phyloP scores from a whole-genome alignment of 371 early-diverging fungal genomes.

The Mortierella sp. region DNA sequence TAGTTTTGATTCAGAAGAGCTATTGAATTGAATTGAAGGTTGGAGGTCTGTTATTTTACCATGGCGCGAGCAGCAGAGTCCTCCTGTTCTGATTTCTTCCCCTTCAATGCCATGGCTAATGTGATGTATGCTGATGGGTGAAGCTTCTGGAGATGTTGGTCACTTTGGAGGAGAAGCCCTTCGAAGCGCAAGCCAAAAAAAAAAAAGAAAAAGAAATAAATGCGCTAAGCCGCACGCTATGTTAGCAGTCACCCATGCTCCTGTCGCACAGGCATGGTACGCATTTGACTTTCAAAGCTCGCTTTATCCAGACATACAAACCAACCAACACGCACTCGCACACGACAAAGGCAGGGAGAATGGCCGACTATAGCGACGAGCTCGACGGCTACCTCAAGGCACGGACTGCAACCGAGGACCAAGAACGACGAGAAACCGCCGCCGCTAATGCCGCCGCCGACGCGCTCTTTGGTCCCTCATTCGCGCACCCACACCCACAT shows the following conservation, averaged over 20 bases:
- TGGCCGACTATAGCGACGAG: constrained; percentile 60
- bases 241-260: constrained; percentile 14
- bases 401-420: constrained; percentile 24
- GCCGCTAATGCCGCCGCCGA: constrained; percentile 48
- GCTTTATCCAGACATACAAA: background rate
- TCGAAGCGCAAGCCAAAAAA: background rate
- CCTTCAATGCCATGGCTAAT: constrained; percentile 32
- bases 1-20: background rate
- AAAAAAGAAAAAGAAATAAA: constrained; percentile 26
- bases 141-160: background rate
- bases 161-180: background rate
- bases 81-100: constrained; percentile 20
- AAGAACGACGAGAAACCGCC: constrained; percentile 29
- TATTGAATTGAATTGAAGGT: background rate
- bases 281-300: background rate
- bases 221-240: constrained; percentile 1
- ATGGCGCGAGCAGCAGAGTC: constrained; percentile 33
- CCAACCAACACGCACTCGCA: background rate
- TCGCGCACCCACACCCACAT: constrained; percentile 41
- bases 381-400: constrained; percentile 54
- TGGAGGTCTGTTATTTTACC: background rate
- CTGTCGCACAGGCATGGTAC: background rate
- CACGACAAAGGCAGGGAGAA: background rate
- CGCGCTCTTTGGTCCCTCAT: constrained; percentile 21
- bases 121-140: background rate